Conservation (phyloP, 164 flowering plant species). For the Hamamelis virginiana region DNA sequence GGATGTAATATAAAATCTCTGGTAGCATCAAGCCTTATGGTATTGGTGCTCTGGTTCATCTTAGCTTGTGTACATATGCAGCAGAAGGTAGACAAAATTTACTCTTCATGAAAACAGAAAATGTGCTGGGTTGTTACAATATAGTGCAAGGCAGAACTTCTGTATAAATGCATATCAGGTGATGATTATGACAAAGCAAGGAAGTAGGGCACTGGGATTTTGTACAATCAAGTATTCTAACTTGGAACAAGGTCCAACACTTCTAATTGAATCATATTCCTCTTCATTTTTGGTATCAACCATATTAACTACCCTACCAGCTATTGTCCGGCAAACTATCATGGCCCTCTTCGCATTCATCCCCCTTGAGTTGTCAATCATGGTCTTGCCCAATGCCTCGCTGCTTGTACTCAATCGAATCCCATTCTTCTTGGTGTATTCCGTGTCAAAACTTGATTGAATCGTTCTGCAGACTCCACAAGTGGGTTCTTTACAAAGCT, state of each 20-base stretch:
- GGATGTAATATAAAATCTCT: too few relatives aligned
- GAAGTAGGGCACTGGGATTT: constrained; percentile 48
- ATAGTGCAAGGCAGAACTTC: background rate
- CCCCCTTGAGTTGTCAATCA: constrained; percentile 1
- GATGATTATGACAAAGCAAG: constrained; percentile 51
- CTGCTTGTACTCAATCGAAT: constrained; percentile 25
- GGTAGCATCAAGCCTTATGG: too few relatives aligned
- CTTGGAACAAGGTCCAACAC: constrained; percentile 14
- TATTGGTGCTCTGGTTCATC: too few relatives aligned
- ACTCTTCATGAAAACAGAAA: background rate
- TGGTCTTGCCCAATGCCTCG: constrained; percentile 14
- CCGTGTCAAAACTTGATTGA: constrained; percentile 32
- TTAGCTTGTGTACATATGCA: too few relatives aligned
- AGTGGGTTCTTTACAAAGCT: constrained; percentile 31
- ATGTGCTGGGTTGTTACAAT: background rate
- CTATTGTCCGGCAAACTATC: constrained; percentile 51
- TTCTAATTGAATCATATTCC: constrained; percentile 32
- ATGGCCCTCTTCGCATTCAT: constrained; percentile 34
- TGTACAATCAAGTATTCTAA: constrained; percentile 26
- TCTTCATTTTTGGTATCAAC: constrained; percentile 21
- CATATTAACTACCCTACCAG: constrained; percentile 31
- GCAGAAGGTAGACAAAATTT: background rate
- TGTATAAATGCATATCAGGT: constrained; percentile 8
- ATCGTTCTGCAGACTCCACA: constrained; percentile 47
- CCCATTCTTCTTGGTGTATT: constrained; percentile 21